These are phyloP conservation scores for Verticillium nubilum DNA, from an alignment of 2,329 filamentous ascomycete genomes.

Conservation along the genomic window DNA sequence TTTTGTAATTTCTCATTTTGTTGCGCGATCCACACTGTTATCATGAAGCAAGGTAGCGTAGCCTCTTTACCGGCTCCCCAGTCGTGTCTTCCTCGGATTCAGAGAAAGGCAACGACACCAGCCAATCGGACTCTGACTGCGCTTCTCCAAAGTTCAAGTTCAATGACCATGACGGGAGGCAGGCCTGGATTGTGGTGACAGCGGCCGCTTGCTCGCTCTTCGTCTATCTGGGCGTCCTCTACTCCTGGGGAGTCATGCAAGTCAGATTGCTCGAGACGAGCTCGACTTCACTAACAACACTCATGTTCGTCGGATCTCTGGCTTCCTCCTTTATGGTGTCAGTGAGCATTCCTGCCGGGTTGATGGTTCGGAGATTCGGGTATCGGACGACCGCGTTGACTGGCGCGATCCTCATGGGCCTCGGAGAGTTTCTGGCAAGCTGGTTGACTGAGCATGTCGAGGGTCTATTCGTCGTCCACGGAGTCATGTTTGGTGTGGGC, in stretches of 20 bases:
- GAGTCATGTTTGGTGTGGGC: constrained; percentile 18
- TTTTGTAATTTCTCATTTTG: not conserved
- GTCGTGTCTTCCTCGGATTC: not conserved
- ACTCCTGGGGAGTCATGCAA: constrained; percentile 21
- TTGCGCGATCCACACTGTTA: not conserved
- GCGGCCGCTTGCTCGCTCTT: constrained; percentile 18
- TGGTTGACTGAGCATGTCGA: constrained; percentile 15
- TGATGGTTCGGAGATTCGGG: constrained; percentile 15
- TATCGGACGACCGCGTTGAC: constrained; percentile 16
- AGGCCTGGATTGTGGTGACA: constrained; percentile 18
- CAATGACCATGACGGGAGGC: not conserved
- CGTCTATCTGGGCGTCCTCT: constrained; percentile 21
- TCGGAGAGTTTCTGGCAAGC: constrained; percentile 20
- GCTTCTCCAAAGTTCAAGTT: not conserved
- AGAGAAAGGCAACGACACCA: not conserved
- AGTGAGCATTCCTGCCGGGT: constrained; percentile 17
- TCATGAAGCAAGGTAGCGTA: not conserved
- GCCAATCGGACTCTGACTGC: not conserved
- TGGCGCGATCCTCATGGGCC: constrained; percentile 17
- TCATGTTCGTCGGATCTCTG: constrained; percentile 21
- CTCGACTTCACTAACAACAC: constrained; percentile 15
- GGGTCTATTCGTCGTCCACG: constrained; percentile 19
- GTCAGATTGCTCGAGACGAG: constrained; percentile 16
- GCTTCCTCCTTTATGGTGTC: constrained; percentile 22
- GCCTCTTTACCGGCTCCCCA: not conserved